These are phyloP conservation scores for Neurospora discreta DNA, from an alignment of 495 filamentous ascomycete genomes.

Conservation along the genomic window DNA sequence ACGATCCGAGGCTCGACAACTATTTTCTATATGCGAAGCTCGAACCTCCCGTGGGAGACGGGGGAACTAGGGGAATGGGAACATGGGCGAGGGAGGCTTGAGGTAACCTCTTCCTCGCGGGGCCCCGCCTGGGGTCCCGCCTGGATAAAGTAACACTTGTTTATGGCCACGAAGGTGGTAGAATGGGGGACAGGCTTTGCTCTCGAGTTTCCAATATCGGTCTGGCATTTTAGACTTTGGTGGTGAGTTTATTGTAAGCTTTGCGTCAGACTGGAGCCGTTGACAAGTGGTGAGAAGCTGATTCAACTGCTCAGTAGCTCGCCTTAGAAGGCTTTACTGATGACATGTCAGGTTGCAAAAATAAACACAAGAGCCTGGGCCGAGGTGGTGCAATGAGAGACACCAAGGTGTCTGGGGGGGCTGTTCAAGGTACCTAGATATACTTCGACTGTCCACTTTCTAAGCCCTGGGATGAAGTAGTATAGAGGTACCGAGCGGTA, in stretches of 20 bases:
- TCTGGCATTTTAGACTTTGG: neutral
- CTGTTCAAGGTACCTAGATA: too few relatives aligned
- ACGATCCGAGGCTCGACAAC: neutral
- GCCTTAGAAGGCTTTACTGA: neutral
- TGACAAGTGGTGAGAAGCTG: neutral
- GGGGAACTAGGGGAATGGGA: neutral
- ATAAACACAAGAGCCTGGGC: neutral
- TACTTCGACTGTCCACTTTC: too few relatives aligned
- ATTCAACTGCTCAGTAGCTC: neutral
- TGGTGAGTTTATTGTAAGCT: neutral
- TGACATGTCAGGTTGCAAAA: neutral
- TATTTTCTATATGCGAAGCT: neutral
- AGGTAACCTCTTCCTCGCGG: neutral
- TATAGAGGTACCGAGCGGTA: neutral
- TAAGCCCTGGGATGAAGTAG: neutral
- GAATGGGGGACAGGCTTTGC: neutral
- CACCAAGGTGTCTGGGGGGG: too few relatives aligned
- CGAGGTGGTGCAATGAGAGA: too few relatives aligned
- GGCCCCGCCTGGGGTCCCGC: neutral
- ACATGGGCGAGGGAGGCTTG: neutral
- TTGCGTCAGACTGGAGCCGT: neutral
- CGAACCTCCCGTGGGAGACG: neutral
- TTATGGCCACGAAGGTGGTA: neutral
- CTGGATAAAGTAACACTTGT: neutral
- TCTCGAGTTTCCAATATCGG: neutral